A percentile compares a stretch with the other conserved stretches of the same genome.
These are phyloP conservation scores for Venturia effusa DNA, from an alignment of 2,329 filamentous ascomycete species.

Conservation along the genomic window DNA sequence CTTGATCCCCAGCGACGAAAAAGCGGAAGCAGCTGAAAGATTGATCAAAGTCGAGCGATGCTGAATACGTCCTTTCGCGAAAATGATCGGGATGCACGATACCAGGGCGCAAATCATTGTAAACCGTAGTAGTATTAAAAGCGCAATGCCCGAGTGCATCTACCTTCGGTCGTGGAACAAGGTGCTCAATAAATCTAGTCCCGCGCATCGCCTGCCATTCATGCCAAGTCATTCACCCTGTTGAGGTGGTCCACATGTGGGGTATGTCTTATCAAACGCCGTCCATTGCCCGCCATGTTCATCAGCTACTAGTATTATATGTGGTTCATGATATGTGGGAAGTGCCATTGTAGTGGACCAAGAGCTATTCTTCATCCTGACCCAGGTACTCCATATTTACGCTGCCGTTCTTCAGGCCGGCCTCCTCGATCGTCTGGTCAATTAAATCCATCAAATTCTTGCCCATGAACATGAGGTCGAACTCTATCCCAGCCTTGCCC, in stretches of 20 bases:
- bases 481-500: constrained; percentile 65
- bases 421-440: constrained; percentile 64
- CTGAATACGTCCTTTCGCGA: too few species aligned
- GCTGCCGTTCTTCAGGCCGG: constrained; percentile 81
- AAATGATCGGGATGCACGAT: too few species aligned
- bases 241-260: not conserved
- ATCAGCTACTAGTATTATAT: not conserved
- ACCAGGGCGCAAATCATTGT: too few species aligned
- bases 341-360: not conserved
- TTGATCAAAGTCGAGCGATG: too few species aligned
- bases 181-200: not conserved
- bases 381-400: constrained; percentile 79
- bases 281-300: not conserved
- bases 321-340: not conserved
- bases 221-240: not conserved
- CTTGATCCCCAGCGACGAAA: too few species aligned
- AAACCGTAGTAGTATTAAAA: not conserved
- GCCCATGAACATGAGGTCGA: constrained; percentile 83
- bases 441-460: constrained; percentile 72
- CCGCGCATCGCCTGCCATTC: not conserved
- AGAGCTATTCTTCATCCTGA: not conserved
- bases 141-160: not conserved
- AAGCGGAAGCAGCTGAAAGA: too few species aligned
- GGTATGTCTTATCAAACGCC: constrained; percentile 6
- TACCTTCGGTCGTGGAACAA: not conserved